Conservation (phyloP, 192 early-diverging fungal genomes). For the Backusella macrospora region DNA sequence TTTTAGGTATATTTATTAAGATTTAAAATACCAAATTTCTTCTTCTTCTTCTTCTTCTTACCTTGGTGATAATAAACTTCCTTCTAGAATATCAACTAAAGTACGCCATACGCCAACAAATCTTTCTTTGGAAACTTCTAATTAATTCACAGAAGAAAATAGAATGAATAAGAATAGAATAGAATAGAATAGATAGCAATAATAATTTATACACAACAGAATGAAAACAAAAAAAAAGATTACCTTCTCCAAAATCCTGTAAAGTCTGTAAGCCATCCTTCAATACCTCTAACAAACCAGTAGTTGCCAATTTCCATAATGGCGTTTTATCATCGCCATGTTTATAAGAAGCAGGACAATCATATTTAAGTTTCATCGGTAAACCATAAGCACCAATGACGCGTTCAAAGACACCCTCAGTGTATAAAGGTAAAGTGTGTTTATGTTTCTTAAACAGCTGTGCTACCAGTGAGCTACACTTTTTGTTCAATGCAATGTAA, state of each 20-base stretch:
- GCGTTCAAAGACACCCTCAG: constrained; percentile 52
- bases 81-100: constrained; percentile 64
- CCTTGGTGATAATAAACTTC: constrained; percentile 61
- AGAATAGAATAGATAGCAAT: too few species aligned
- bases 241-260: constrained; percentile 39
- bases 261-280: constrained; percentile 50
- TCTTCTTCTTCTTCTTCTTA: constrained; percentile 32
- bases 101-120: constrained; percentile 54
- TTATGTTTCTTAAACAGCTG: constrained; percentile 59
- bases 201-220: not conserved
- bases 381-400: constrained; percentile 62
- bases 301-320: constrained; percentile 74
- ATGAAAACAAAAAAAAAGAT: too few species aligned
- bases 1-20: not conserved
- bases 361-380: constrained; percentile 75
- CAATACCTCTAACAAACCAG: constrained; percentile 60
- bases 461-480: constrained; percentile 54
- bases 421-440: constrained; percentile 52
- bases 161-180: constrained; percentile 12
- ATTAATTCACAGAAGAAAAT: not conserved
- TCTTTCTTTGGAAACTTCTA: constrained; percentile 57
- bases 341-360: constrained; percentile 71
- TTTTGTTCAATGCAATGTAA: constrained; percentile 77
- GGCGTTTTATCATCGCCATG: constrained; percentile 63
- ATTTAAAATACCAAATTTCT: not conserved